Evolutionary conservation across 2,329 filamentous ascomycete species (phyloP).

Genomic region (Sporothrix pseudoabietina): DNA sequence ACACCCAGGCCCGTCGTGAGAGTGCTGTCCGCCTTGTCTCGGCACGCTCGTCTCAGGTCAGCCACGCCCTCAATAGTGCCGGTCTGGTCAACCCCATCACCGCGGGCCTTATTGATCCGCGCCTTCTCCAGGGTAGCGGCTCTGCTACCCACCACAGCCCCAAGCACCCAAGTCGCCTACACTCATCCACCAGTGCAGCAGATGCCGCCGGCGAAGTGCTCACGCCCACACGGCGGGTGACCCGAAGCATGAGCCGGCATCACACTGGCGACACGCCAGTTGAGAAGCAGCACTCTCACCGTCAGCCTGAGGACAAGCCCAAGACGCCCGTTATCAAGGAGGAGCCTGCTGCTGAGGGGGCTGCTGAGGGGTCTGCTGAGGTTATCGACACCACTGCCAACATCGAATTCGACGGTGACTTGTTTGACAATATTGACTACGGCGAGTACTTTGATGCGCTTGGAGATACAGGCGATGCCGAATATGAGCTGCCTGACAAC

Average conservation of each 20-base stretch:
- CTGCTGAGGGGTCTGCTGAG: background rate
- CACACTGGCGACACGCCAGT: background rate
- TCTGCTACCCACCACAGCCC: background rate
- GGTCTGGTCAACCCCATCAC: background rate
- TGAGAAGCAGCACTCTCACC: background rate
- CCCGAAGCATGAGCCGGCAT: constrained; percentile 32
- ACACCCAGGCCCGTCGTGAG: constrained; percentile 27
- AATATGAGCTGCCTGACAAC: background rate
- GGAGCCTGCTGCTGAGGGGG: background rate
- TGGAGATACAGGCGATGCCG: background rate
- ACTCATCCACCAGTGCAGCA: background rate
- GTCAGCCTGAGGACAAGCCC: background rate
- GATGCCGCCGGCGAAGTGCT: background rate
- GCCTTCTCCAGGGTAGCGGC: background rate
- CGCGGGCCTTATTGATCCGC: constrained; percentile 14
- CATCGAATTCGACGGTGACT: background rate
- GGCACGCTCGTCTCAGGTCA: constrained; percentile 2
- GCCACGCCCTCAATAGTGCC: background rate
- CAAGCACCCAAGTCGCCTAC: background rate
- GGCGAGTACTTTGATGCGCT: background rate
- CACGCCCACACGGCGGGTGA: constrained; percentile 25
- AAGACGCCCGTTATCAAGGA: background rate
- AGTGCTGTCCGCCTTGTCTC: constrained; percentile 16
- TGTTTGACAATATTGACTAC: constrained; percentile 7
- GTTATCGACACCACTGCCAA: background rate